Evolutionary conservation across 345 rosid species (phyloP).

Genomic region (Eucalyptus brandiana): DNA sequence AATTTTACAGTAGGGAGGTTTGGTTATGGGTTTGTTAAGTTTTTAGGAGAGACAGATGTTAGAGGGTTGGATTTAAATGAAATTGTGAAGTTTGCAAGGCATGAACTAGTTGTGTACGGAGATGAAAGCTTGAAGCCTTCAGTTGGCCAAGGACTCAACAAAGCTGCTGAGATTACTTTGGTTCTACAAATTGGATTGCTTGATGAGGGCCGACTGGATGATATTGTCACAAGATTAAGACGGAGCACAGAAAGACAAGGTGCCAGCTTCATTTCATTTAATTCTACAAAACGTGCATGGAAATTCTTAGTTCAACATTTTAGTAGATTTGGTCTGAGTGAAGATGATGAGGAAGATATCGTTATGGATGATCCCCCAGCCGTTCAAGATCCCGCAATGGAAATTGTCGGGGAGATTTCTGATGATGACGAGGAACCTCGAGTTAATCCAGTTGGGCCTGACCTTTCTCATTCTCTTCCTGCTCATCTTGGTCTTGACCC

Average conservation of each 20-base stretch:
- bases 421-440: conserved; percentile 31
- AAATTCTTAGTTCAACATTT: conserved; percentile 77
- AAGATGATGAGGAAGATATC: conserved; percentile 89
- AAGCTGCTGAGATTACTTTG: conserved; percentile 83
- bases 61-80: conserved; percentile 54
- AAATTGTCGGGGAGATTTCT: conserved; percentile 26
- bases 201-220: conserved; percentile 7
- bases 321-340: conserved; percentile 90
- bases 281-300: conserved; percentile 53
- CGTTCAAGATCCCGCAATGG: conserved; percentile 18
- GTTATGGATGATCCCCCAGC: conserved; percentile 47
- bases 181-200: conserved; percentile 12
- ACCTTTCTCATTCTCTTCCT: conserved; percentile 96
- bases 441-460: conserved; percentile 27
- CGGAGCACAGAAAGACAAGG: conserved; percentile 56
- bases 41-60: conserved; percentile 72
- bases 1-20: conserved; percentile 67
- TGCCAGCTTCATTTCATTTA: conserved; percentile 60
- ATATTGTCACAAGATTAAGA: conserved; percentile 34
- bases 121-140: conserved; percentile 68
- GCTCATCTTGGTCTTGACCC: conserved; percentile 94
- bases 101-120: conserved; percentile 68
- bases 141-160: conserved; percentile 78
- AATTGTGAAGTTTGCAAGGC: conserved; percentile 60
- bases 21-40: conserved; percentile 67